phyloP scores from a whole-genome alignment of 805 yeast genomes.

The Suhomyces faveliae region DNA sequence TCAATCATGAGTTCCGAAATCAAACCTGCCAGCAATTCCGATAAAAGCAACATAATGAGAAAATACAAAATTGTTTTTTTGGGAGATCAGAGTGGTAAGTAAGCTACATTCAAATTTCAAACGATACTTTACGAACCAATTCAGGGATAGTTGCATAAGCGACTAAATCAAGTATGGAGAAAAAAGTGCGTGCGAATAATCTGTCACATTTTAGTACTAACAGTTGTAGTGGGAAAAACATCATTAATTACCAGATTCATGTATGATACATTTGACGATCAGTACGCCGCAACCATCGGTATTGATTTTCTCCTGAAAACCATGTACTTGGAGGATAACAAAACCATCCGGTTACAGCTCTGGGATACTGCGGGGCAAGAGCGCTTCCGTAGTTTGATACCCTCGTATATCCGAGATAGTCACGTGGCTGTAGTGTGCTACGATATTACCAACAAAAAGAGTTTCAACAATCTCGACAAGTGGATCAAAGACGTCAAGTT shows the following conservation, averaged over 20 bases:
- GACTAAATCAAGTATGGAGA: too few relatives aligned
- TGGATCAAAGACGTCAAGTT: slow-evolving; percentile 95
- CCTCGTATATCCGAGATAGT: slow-evolving; percentile 92
- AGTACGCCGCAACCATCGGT: slow-evolving; percentile 95
- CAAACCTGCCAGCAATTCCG: slow-evolving; percentile 18
- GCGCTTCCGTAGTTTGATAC: slow-evolving; percentile 89
- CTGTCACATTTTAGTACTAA: slow-evolving; percentile 10
- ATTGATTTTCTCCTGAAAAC: slow-evolving; percentile 86
- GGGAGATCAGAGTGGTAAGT: slow-evolving; percentile 88
- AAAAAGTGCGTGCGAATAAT: too few relatives aligned
- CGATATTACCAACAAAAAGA: slow-evolving; percentile 83
- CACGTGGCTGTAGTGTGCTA: slow-evolving; percentile 97
- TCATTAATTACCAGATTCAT: slow-evolving; percentile 94
- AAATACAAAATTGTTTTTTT: slow-evolving; percentile 89
- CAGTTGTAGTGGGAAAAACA: slow-evolving; percentile 76
- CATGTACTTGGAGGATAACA: slow-evolving; percentile 80
- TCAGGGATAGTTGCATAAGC: too few relatives aligned
- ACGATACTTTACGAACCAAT: too few relatives aligned
- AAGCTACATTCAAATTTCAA: not conserved
- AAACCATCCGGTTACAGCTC: slow-evolving; percentile 88
- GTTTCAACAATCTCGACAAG: slow-evolving; percentile 78
- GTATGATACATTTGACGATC: slow-evolving; percentile 97
- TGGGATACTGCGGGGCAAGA: slow-evolving; percentile 99
- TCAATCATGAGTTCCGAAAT: slow-evolving; percentile 6
- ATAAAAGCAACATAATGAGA: slow-evolving; percentile 43